Conservation (phyloP, 2,329 filamentous ascomycete genomes). For the Neonectria hederae region DNA sequence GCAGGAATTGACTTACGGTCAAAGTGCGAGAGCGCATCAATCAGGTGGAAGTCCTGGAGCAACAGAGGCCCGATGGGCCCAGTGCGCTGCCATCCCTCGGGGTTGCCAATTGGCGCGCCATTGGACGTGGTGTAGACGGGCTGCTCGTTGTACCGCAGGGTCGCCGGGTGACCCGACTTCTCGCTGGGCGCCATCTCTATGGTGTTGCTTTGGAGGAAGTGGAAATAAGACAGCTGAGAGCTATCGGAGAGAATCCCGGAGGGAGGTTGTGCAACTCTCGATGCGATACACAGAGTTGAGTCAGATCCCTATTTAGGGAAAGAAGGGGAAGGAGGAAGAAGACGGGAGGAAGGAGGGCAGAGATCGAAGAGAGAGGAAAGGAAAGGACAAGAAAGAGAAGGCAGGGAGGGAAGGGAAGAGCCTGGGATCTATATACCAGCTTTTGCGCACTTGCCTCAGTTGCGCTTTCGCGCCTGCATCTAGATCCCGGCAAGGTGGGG, state of each 20-base stretch:
- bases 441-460: background rate
- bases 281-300: background rate
- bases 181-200: slow-evolving; percentile 55
- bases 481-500: background rate
- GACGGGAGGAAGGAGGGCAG: background rate
- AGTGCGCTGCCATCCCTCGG: slow-evolving; percentile 59
- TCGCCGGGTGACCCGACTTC: slow-evolving; percentile 49
- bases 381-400: too few relatives aligned
- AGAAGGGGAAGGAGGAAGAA: too few relatives aligned
- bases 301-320: background rate
- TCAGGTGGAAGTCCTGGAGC: slow-evolving; percentile 72
- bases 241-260: background rate
- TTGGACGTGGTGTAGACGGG: slow-evolving; percentile 69
- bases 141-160: slow-evolving; percentile 65
- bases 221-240: background rate
- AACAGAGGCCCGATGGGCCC: slow-evolving; percentile 67
- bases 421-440: background rate
- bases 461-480: background rate
- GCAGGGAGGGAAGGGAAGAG: background rate
- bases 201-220: background rate
- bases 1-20: slow-evolving; percentile 47
- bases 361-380: background rate
- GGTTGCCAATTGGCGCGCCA: slow-evolving; percentile 65
- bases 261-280: background rate
- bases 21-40: slow-evolving; percentile 67